Evolutionary conservation across 305 asterid genomes (phyloP).

Genomic region (Fraxinus velutina): DNA sequence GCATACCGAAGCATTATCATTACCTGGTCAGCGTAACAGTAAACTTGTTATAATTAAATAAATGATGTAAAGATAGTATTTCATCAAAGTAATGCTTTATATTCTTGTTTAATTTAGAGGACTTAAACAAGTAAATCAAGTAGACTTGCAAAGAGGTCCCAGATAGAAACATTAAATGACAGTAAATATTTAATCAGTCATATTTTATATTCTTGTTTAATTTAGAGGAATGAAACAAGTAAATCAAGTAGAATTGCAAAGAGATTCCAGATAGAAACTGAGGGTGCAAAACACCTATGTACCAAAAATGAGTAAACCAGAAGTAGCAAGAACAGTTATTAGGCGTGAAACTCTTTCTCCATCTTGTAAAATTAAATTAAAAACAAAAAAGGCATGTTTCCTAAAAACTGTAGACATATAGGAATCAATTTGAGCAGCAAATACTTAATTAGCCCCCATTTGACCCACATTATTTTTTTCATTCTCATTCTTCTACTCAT

Average conservation of each 20-base stretch:
- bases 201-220: conserved; percentile 15
- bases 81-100: neutral
- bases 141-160: conserved; percentile 20
- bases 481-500: no score
- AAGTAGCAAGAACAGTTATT: neutral
- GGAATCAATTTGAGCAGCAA: conserved; percentile 6
- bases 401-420: neutral
- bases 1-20: conserved; percentile 25
- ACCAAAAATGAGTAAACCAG: neutral
- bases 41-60: conserved; percentile 12
- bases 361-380: neutral
- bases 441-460: neutral
- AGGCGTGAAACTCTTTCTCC: neutral
- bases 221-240: conserved; percentile 2
- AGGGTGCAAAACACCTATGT: conserved; percentile 15
- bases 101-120: conserved; percentile 17
- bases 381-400: neutral
- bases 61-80: conserved; percentile 8
- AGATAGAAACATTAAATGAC: conserved; percentile 13
- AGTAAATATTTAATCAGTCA: neutral
- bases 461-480: no score
- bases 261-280: conserved; percentile 18
- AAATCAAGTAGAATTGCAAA: conserved; percentile 14
- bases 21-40: conserved; percentile 8
- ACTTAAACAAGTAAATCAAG: neutral